These are phyloP conservation scores for Alternaria postmessia DNA, from an alignment of 2,329 filamentous ascomycete species.

Conservation along the genomic window DNA sequence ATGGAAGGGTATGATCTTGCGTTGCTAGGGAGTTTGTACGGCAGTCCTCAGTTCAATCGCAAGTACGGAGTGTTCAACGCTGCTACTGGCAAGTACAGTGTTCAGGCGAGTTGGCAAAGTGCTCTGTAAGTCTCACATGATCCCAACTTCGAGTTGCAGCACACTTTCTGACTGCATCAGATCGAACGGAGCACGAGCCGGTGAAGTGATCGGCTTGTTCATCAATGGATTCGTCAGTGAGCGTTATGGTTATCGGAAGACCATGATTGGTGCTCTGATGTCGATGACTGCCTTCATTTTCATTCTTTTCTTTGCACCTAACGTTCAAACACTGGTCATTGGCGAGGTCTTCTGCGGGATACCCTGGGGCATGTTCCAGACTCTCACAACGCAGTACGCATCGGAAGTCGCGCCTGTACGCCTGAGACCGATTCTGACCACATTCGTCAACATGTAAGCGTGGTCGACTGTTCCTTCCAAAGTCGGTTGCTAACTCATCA, in stretches of 20 bases:
- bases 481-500: neutral
- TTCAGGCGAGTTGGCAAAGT: constrained; percentile 56
- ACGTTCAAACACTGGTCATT: constrained; percentile 48
- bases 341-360: constrained; percentile 57
- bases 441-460: constrained; percentile 70
- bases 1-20: constrained; percentile 90
- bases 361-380: constrained; percentile 57
- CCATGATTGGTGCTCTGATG: constrained; percentile 53
- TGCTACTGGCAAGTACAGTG: constrained; percentile 47
- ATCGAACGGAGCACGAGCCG: constrained; percentile 55
- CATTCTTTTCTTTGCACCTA: constrained; percentile 57
- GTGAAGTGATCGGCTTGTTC: constrained; percentile 55
- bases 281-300: constrained; percentile 53
- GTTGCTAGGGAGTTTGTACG: constrained; percentile 79
- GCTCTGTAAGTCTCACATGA: constrained; percentile 42
- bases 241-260: constrained; percentile 54
- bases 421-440: constrained; percentile 63
- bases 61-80: constrained; percentile 51
- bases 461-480: neutral
- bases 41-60: constrained; percentile 54
- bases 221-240: constrained; percentile 56
- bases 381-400: constrained; percentile 56
- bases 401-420: constrained; percentile 72
- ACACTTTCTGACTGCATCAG: constrained; percentile 11
- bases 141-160: neutral